Base-by-base conservation (phyloP, 2,329 filamentous ascomycete genomes). In the Trichoderma sp. region DNA sequence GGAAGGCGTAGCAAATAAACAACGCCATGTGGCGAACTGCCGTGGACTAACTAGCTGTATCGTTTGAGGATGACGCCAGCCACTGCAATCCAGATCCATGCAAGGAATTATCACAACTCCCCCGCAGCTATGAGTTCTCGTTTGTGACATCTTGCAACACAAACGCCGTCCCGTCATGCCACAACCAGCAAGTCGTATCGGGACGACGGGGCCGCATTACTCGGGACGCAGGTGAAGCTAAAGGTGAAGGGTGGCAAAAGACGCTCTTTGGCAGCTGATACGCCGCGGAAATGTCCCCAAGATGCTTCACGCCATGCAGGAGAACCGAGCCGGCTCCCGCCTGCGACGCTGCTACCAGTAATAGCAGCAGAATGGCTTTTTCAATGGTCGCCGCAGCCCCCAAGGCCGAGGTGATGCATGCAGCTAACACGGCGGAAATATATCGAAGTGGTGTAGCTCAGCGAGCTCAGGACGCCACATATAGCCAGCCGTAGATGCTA, bases 1-100 rank as follows among this genome's bases (percentile, higher is more conserved):
- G 31, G 43, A 52, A 55, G 53, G 37, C 35, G 40, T n/a, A 47
- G 40, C 11, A 49, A 29, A 33, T n/a, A 52, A 14, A 49, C 14
- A 58, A 58, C n/a, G 55, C 63, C 63, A 67, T 67, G 63, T 67
- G 63, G 63, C 40, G 57, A 66, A 67, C 33, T 59, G 63, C 55
- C 63, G 63, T 67, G 29, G 55, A 59, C 53, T 49, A 58, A 52
- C 49, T 58, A 49, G 49, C 43, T 67, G 5, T 59, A 58, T 67
- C n/a, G 40, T 52, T 59, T 58, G 63, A 47, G 55, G 58, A 67
- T 67, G 63, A 67, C 63, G 63, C 63, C 63, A 67, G 31, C 40
- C 53, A 49, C 27, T 13, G 63, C 58, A 40, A 58, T 59, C 58
- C 63, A 67, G 63, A 67, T 59, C 55, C 63, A 37, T 52, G 29